These are phyloP conservation scores for Irpex lacteus DNA, from an alignment of 1,284 basidiomycete genomes.

Conservation along the genomic window DNA sequence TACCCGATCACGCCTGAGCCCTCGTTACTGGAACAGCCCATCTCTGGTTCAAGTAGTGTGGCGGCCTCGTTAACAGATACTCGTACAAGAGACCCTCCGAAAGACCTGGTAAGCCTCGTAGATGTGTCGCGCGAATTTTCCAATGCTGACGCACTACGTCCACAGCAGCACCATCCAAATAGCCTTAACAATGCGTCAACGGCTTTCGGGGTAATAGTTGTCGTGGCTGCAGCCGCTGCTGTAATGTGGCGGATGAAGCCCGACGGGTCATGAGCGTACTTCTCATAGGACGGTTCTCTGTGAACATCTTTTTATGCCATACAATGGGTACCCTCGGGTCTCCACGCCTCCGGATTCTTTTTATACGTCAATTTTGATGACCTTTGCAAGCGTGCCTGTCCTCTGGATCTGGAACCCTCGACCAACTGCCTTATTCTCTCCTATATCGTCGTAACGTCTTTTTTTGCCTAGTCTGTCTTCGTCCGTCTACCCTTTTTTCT, in stretches of 20 bases:
- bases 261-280: conserved; percentile 23
- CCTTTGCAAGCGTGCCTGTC: not conserved
- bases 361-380: not conserved
- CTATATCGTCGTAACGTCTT: conserved; percentile 4
- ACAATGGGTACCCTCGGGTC: not conserved
- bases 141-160: conserved; percentile 3
- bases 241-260: conserved; percentile 66
- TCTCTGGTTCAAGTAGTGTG: conserved; percentile 25
- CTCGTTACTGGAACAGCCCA: conserved; percentile 38
- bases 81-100: conserved; percentile 14
- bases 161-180: conserved; percentile 6
- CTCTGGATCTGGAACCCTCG: not conserved
- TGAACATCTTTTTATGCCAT: conserved; percentile 3
- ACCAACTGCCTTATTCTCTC: conserved; percentile 1
- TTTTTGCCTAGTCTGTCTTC: not conserved
- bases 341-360: not conserved
- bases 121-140: not conserved
- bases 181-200: conserved; percentile 30
- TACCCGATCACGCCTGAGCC: conserved; percentile 45
- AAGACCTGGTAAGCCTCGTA: conserved; percentile 17
- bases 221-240: conserved; percentile 62
- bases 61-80: conserved; percentile 12
- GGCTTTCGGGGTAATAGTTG: conserved; percentile 55
- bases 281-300: not conserved
- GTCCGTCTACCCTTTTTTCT: not conserved